Conservation (phyloP, 768 basidiomycete genomes). For the Chiua virens region DNA sequence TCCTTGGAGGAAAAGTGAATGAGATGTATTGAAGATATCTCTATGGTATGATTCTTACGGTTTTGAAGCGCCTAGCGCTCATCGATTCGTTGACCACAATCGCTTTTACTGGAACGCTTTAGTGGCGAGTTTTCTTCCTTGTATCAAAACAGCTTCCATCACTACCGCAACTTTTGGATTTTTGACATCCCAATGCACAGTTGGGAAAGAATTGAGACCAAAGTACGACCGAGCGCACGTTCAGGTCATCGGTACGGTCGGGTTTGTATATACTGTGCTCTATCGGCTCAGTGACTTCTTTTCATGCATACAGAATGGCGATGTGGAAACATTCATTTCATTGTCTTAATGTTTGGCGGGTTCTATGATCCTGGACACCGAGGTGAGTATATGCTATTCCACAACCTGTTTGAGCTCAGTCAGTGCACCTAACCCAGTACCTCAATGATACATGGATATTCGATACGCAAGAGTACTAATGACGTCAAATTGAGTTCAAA, state of each 20-base stretch:
- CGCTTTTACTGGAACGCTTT: neutral
- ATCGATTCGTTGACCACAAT: no score
- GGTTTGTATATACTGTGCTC: neutral
- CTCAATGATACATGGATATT: slow-evolving; percentile 85
- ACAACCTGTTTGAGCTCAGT: neutral
- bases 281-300: neutral
- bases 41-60: slow-evolving; percentile 53
- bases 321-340: slow-evolving; percentile 86
- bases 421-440: slow-evolving; percentile 58
- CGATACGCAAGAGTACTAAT: slow-evolving; percentile 82
- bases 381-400: slow-evolving; percentile 41
- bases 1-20: no score
- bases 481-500: slow-evolving; percentile 74
- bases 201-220: slow-evolving; percentile 91
- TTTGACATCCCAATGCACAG: slow-evolving; percentile 77
- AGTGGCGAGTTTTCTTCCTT: slow-evolving; percentile 87
- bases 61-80: no score
- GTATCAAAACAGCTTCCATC: slow-evolving; percentile 81
- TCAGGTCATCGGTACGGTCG: slow-evolving; percentile 70
- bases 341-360: slow-evolving; percentile 87
- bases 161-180: slow-evolving; percentile 87
- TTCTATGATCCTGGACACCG: slow-evolving; percentile 86
- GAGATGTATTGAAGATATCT: no score
- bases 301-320: slow-evolving; percentile 62
- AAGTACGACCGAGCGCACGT: slow-evolving; percentile 72